Evolutionary conservation across 495 filamentous ascomycete genomes (phyloP), one percentile per base, ranked within the genome.

Genomic region (Trichoderma asperelloides): DNA sequence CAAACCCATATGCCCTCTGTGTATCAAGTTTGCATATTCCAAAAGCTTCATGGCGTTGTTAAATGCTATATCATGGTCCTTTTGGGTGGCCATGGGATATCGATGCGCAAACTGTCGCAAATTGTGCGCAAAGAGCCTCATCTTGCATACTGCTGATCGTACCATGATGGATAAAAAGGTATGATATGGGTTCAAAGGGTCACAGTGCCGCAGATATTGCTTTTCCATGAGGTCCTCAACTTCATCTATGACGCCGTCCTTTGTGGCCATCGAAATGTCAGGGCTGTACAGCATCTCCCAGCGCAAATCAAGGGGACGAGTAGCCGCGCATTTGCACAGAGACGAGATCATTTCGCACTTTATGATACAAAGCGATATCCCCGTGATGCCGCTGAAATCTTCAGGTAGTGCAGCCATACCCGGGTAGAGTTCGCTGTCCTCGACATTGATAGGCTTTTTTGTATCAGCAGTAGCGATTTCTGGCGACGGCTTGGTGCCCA

Each of bases 401-500:
- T 60, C 15, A 0, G 79, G 79, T 0, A 67, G 64, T 0, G 73
- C 63, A 7, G 64, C 64, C 60, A 75, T 73, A 6, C 72, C 64
- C 2, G 71, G 75, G 18, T 77, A 62, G 1, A 81, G 66, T 21
- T 79, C 78, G 4, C 67, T 68, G 65, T 81, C 79, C 18, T 79
- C 75, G 11, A 80, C 69, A 37, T 80, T 81, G 0, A 77, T 69
- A 5, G 78, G 79, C 28, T 74, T 47, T n/a, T 64, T 68, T 27
- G 62, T 41, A 40, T 69, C 71, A 3, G 62, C 49, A n/a, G 15
- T 43, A 27, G 43, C 27, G 6, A 70, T 55, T n/a, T 72, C 70
- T n/a, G 91, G 85, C 8, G 82, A 83, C 5, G 86, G 82, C 68
- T 90, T 86, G 7, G 84, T 85, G 66, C 73, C 68, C 23, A 67